Conservation (phyloP, 805 yeast species). For the Yarrowia divulgata region DNA sequence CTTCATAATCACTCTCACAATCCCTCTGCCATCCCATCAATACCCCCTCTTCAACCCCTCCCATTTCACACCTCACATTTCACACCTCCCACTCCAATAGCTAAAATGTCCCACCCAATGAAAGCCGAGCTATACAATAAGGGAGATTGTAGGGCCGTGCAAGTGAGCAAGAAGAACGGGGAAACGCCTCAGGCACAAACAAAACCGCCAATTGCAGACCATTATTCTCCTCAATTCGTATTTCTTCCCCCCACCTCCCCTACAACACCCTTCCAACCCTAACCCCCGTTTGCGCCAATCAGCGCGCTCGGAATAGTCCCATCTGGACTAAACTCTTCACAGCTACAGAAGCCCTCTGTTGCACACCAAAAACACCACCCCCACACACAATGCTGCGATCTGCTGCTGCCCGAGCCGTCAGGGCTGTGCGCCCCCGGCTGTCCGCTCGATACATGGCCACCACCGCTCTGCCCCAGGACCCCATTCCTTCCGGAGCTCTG, state of each 20-base stretch:
- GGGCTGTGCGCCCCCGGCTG: constrained; percentile 39
- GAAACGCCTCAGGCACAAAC: background rate
- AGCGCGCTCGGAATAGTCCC: constrained; percentile 26
- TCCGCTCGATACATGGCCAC: constrained; percentile 35
- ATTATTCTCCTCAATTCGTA: no score
- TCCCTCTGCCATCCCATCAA: no score
- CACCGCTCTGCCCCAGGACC: constrained; percentile 34
- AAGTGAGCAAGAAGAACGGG: background rate
- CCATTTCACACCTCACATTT: no score
- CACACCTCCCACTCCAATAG: no score
- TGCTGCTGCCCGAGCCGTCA: constrained; percentile 40
- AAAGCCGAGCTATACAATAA: constrained; percentile 3
- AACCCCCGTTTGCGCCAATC: constrained; percentile 37
- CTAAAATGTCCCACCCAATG: constrained; percentile 10
- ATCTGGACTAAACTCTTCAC: constrained; percentile 27
- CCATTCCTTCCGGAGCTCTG: constrained; percentile 37
- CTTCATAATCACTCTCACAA: no score
- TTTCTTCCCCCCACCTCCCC: background rate
- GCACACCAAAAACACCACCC: background rate
- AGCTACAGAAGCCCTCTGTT: constrained; percentile 4
- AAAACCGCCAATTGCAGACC: background rate
- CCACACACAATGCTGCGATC: constrained; percentile 37
- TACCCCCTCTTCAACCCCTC: no score
- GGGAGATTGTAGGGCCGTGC: background rate
- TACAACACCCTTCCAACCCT: constrained; percentile 15